phyloP scores from a whole-genome alignment of 208 protist species.

The Trypanosoma avium region DNA sequence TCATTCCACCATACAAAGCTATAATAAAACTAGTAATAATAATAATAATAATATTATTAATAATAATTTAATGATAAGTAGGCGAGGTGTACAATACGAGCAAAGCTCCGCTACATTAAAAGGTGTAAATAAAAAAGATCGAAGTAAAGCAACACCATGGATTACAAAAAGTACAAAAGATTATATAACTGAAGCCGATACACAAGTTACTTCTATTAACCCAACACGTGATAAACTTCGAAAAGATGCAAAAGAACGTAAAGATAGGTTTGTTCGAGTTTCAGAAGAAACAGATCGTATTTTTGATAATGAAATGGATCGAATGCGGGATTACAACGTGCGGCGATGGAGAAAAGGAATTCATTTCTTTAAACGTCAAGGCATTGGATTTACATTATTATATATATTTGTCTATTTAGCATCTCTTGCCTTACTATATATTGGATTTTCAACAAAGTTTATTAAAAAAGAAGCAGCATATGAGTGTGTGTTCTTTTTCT shows the following conservation, averaged over 20 bases:
- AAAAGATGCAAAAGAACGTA: conserved; percentile 17
- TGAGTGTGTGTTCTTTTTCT: conserved; percentile 71
- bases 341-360: conserved; percentile 56
- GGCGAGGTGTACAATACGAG: conserved; percentile 62
- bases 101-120: conserved; percentile 63
- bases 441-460: conserved; percentile 61
- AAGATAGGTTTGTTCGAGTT: conserved; percentile 35
- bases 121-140: conserved; percentile 70
- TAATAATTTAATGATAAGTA: conserved; percentile 13
- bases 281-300: conserved; percentile 48
- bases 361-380: conserved; percentile 84
- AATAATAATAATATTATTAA: no score
- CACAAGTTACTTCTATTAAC: conserved; percentile 32
- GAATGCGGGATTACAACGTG: conserved; percentile 60
- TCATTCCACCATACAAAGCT: background rate
- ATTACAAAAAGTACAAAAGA: conserved; percentile 88
- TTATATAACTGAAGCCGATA: conserved; percentile 76
- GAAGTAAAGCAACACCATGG: conserved; percentile 46
- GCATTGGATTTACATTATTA: conserved; percentile 61
- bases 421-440: conserved; percentile 59
- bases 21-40: no score
- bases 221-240: conserved; percentile 26
- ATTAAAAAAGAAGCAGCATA: conserved; percentile 75
- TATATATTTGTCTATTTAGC: conserved; percentile 64
- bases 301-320: conserved; percentile 75